Base-by-base conservation (phyloP, 2,329 filamentous ascomycete genomes). In the Ophiocordyceps robertsii region DNA sequence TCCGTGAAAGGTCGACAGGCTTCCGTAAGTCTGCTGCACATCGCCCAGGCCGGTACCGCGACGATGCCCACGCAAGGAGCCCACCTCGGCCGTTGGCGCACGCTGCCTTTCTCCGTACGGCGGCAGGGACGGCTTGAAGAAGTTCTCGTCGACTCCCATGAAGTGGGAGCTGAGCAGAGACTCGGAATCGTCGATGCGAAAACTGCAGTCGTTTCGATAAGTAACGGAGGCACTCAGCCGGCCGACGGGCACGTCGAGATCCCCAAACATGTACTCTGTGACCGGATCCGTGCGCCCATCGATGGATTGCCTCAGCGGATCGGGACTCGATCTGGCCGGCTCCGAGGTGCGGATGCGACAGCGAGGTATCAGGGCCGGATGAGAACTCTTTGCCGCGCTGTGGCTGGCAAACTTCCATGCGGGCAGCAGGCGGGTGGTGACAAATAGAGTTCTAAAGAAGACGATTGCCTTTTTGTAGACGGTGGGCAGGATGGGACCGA, bases 391-490 rank as follows among this genome's bases (percentile, higher is more conserved):
- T 17, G 77, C 75, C 48, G 84, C 71, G 40, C 76, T 79, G 53
- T 84, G 82, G 55, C 83, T 75, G 35, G 72, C 79, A 55, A 94
- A 83, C 63, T 82, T 93, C 80, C 84, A 95, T 21, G 84, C 80
- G 3, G 92, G 92, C 47, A 95, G 67, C 47, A 95, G 75, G 53
- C 85, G 82, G 35, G 86, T 77, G 43, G 84, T 84, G 40, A 85
- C 78, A 60, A 85, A 95, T 38, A 98, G 72, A 2, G 88, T 88
- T 46, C 92, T 77, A 63, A 96, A 95, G 53, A 95, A 79, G 51
- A 96, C 84, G 49, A 98, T 94, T 53, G 85, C 87, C 65, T 94
- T 92, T 66, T 98, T 98, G 72, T 98, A 98, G 45, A 95, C 80
- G 41, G 86, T 90, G 13, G 92, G 88, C 41, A 96, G 67, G 29